Evolutionary conservation across 2,329 filamentous ascomycete genomes (phyloP).

Genomic region (Colletotrichum sp.): DNA sequence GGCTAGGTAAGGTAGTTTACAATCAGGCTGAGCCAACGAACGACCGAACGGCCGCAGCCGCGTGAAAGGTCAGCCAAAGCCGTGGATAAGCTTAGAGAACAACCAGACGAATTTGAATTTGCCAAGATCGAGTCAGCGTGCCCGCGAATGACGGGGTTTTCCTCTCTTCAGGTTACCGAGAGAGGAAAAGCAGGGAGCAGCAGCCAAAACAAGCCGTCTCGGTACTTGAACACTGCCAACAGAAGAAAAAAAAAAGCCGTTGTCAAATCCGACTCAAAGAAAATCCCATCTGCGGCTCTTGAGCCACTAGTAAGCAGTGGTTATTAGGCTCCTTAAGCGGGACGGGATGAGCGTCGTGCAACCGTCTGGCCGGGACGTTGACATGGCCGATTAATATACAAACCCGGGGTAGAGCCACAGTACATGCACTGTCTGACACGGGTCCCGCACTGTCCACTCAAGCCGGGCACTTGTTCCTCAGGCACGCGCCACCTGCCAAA

Average conservation of each 20-base stretch:
- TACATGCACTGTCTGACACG: neutral
- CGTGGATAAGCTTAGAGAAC: neutral
- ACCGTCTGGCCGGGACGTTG: neutral
- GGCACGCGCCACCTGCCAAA: slow-evolving; percentile 9
- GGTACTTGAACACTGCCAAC: neutral
- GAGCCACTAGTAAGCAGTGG: neutral
- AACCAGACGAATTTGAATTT: neutral
- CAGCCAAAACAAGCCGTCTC: neutral
- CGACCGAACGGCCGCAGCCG: neutral
- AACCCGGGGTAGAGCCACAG: neutral
- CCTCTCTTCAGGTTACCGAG: neutral
- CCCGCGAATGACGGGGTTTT: neutral
- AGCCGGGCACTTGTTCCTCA: slow-evolving; percentile 6
- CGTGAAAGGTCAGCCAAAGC: neutral
- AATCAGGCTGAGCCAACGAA: neutral
- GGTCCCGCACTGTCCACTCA: neutral
- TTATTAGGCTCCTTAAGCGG: neutral
- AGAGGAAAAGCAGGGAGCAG: neutral
- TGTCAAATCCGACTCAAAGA: neutral
- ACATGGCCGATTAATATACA: neutral
- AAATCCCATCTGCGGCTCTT: neutral
- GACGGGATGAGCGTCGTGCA: neutral
- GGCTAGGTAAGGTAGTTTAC: neutral
- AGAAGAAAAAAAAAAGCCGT: neutral
- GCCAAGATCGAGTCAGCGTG: neutral